Evolutionary conservation across 148 eudicot genomes (phyloP), one percentile per base, ranked within the genome.

Genomic region (Heliamphora exappendiculata): DNA sequence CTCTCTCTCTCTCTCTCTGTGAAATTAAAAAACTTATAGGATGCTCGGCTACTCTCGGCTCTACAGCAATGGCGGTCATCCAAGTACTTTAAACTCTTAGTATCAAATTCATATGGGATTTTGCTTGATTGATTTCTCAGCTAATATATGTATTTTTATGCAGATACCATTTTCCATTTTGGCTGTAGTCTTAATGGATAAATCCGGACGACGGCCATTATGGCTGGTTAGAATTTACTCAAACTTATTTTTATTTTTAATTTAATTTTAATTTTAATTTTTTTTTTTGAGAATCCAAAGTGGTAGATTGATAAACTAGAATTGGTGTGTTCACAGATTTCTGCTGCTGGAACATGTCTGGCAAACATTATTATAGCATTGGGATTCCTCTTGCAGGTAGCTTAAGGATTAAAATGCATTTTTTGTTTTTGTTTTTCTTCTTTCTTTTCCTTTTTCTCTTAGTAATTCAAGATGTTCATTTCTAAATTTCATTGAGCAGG

Each of bases 61-160:
- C 93, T n/a, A 77, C 85, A 31, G 78, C 82, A 67, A 73, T 88
- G 86, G 93, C 88, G 28, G 73, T 90, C 69, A 77, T 89, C 63
- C 94, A 90, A 91, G 97, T 49, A 47, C 39, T 67, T 24, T 12
- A 7, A 16, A 1, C 42, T 3, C 20, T 20, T 12, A 28, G 24
- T 14, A 14, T 28, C 3, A 2, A 5, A 12, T 49, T 10, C 3
- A 49, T 16, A 71, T 10, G 5, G n/a, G 9, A 29, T 51, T 51
- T 2, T 71, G 34, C 7, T 51, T 51, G n/a, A 45, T 13, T 26
- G n/a, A n/a, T 16, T 65, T 62, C 17, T 62, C 8, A 29, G 50
- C 7, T 67, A 41, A 11, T 12, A 8, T 20, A 41, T 42, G 50
- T n/a, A n/a, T n/a, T n/a, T n/a, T 73, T 51, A 16, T 77, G 78